phyloP scores from a whole-genome alignment of 441 rosid genomes.

The Syzygium malaccense region DNA sequence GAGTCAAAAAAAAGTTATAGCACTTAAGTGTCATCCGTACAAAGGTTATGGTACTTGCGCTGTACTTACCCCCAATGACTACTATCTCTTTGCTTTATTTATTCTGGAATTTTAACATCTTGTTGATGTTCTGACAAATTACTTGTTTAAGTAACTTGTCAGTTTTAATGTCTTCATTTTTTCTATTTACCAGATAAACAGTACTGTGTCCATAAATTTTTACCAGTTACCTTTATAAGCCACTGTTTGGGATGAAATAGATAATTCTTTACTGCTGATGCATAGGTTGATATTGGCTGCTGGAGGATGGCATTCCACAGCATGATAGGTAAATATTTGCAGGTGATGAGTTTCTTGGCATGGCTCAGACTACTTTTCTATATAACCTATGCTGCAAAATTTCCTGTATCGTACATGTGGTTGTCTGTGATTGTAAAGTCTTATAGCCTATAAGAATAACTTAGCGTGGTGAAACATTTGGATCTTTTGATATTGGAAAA shows the following conservation, averaged over 20 bases:
- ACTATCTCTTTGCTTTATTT: not conserved
- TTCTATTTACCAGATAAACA: not conserved
- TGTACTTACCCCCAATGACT: not conserved
- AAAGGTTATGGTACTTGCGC: too few species aligned
- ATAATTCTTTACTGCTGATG: not conserved
- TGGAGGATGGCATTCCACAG: conserved; percentile 99
- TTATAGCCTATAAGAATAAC: not conserved
- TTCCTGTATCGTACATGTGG: not conserved
- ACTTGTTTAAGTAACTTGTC: not conserved
- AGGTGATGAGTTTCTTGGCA: not conserved
- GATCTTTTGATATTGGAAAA: too few species aligned
- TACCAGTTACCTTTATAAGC: not conserved
- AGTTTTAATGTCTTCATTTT: not conserved
- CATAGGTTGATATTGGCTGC: conserved; percentile 98
- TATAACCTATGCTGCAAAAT: not conserved
- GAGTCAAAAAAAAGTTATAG: too few species aligned
- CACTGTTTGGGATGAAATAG: not conserved
- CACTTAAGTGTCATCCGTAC: too few species aligned
- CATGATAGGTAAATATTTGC: conserved; percentile 53
- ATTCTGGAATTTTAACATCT: not conserved
- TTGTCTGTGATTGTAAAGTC: not conserved
- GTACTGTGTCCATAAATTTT: not conserved
- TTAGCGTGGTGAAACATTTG: too few species aligned
- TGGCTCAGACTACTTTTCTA: not conserved
- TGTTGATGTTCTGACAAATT: not conserved